These are phyloP conservation scores for Coemansia sp. DNA, from an alignment of 192 early-diverging fungal species.

Conservation along the genomic window DNA sequence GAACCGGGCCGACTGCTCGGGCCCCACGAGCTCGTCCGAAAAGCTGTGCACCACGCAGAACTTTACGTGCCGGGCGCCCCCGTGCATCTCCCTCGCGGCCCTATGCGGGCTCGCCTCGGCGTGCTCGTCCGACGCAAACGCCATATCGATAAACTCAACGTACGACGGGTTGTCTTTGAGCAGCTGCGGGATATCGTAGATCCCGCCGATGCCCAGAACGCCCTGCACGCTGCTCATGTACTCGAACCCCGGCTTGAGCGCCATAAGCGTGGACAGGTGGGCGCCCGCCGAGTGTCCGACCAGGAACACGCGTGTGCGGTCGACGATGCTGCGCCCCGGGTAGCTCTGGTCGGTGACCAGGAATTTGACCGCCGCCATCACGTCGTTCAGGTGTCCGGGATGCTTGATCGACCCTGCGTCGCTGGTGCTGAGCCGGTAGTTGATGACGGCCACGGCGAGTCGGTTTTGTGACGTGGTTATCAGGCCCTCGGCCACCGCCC, in stretches of 20 bases:
- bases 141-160: conserved; percentile 65
- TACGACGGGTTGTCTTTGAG: conserved; percentile 63
- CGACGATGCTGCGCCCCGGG: conserved; percentile 24
- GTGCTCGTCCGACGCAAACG: conserved; percentile 53
- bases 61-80: conserved; percentile 33
- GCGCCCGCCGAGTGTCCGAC: conserved; percentile 79
- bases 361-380: conserved; percentile 54
- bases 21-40: conserved; percentile 66
- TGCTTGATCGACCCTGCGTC: conserved; percentile 43
- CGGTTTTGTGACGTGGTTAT: conserved; percentile 24
- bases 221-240: conserved; percentile 48
- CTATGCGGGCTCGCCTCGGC: conserved; percentile 12
- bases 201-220: conserved; percentile 74
- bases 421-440: conserved; percentile 62
- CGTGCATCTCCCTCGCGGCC: not conserved
- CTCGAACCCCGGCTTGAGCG: conserved; percentile 46
- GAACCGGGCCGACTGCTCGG: conserved; percentile 51
- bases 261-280: conserved; percentile 61
- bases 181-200: conserved; percentile 74
- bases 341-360: conserved; percentile 16
- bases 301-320: conserved; percentile 47
- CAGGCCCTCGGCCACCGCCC: conserved; percentile 51
- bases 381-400: conserved; percentile 69
- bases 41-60: conserved; percentile 62
- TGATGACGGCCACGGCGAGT: conserved; percentile 63